Evolutionary conservation across 1,284 basidiomycete species (phyloP).

Genomic region (Laetiporus sulphureus): DNA sequence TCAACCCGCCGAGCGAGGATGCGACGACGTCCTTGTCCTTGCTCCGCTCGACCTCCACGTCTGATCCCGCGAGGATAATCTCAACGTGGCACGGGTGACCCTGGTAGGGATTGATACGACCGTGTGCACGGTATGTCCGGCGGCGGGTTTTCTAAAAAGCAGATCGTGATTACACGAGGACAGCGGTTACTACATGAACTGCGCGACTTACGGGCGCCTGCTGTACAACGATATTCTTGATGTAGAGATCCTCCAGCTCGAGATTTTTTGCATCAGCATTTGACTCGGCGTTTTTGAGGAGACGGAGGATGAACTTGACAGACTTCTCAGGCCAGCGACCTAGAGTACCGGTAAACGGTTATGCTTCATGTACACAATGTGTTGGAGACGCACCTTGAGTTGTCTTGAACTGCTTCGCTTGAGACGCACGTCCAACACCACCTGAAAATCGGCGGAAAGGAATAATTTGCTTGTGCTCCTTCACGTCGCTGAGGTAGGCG

Average conservation of each 20-base stretch:
- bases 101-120: constrained; percentile 90
- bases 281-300: constrained; percentile 98
- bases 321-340: constrained; percentile 99
- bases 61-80: constrained; percentile 77
- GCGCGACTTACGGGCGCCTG: constrained; percentile 94
- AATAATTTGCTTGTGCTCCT: constrained; percentile 95
- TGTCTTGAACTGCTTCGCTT: constrained; percentile 96
- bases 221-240: constrained; percentile 98
- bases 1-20: constrained; percentile 53
- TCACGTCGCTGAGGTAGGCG: constrained; percentile 89
- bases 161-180: no score
- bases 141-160: constrained; percentile 88
- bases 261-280: constrained; percentile 99
- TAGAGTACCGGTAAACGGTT: constrained; percentile 25
- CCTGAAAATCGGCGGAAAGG: constrained; percentile 97
- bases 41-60: constrained; percentile 83
- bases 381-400: constrained; percentile 83
- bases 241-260: constrained; percentile 85
- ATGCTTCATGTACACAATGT: no score
- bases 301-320: constrained; percentile 89
- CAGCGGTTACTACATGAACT: no score
- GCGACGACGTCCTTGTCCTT: constrained; percentile 69
- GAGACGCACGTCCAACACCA: constrained; percentile 94
- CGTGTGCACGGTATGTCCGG: constrained; percentile 98
- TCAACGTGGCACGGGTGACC: constrained; percentile 95